Percentiles rank a stretch among this genome's conserved stretches.
phyloP scores from a whole-genome alignment of 352 stramenopile species.

The Phytophthora palmivora region DNA sequence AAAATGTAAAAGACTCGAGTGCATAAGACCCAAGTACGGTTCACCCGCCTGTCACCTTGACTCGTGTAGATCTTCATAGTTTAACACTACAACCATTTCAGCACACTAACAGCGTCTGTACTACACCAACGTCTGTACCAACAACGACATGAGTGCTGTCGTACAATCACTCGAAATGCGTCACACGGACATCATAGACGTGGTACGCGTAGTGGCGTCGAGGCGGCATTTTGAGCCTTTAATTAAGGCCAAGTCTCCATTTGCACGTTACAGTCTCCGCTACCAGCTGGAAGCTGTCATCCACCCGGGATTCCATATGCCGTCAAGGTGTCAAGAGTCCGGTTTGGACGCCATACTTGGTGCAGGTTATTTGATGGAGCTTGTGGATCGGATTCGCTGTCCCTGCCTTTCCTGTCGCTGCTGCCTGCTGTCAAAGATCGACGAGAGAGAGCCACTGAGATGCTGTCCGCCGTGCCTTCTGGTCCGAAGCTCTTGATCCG shows the following conservation, averaged over 20 bases:
- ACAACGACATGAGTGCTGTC: conserved; percentile 8
- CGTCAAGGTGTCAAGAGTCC: conserved; percentile 31
- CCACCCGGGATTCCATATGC: conserved; percentile 35
- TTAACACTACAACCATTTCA: no score
- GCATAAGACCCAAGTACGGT: conserved; percentile 34
- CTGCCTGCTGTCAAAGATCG: conserved; percentile 29
- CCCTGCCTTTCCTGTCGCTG: conserved; percentile 37
- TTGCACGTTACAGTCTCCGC: conserved; percentile 10
- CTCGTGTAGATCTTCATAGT: conserved; percentile 13
- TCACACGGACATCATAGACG: conserved; percentile 24
- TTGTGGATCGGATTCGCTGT: conserved; percentile 37
- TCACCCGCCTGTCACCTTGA: conserved; percentile 20
- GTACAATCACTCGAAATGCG: conserved; percentile 23
- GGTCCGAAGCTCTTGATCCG: conserved; percentile 25
- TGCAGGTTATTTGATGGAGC: conserved; percentile 23
- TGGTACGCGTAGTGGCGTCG: conserved; percentile 14
- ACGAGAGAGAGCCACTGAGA: conserved; percentile 34
- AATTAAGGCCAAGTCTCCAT: no score
- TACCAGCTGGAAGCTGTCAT: conserved; percentile 37
- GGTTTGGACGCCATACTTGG: conserved; percentile 25
- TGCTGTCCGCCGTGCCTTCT: conserved; percentile 36
- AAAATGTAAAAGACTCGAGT: conserved; percentile 26
- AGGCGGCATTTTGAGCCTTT: background rate
- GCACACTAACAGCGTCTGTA: no score
- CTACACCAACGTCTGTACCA: background rate